Evolutionary conservation across 2,329 filamentous ascomycete genomes (phyloP), one percentile per base, ranked within the genome.

Genomic region (Alternaria dauci): DNA sequence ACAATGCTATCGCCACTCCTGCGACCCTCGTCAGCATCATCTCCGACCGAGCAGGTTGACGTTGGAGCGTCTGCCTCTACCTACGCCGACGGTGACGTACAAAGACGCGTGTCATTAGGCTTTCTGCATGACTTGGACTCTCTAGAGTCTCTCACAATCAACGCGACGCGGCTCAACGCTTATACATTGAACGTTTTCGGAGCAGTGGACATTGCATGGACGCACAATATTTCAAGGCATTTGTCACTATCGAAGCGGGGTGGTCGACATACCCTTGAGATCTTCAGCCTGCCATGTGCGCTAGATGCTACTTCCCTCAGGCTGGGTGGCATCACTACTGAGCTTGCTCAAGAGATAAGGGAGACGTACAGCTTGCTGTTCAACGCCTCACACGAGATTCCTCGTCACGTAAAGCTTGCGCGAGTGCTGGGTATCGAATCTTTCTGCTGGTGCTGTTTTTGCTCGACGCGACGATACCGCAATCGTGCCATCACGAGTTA

Each of bases 291-390:
- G 8, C 69, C 68, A 6, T 71, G 69, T 30, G 64, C 65, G 3
- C 59, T 70, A 11, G 38, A 51, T 16, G 68, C 62, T 2, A 18
- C 62, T 5, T 59, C 28, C 0, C 18, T 36, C 8, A n/a, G 4
- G 28, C 20, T 25, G 18, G 14, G 14, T 1, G 46, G 46, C 55
- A 2, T 62, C 53, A 8, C 42, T 1, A 34, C 41, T 23, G 67
- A 66, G 9, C 55, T 69, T 2, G 46, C 48, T 2, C 62, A 66
- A 39, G 69, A 71, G 53, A 68, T 71, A 6, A 20, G 56, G 23
- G 66, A 69, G 34, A 66, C 69, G 1, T 71, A 71, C 50, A 43
- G 48, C 14, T 63, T 69, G 25, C 41, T 69, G 2, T 70, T 70
- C 61, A 70, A 69, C 32, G 66, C 68, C 1, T 69, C 11, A 3